Evolutionary conservation across 2,329 filamentous ascomycete species (phyloP), one percentile per base, ranked within the genome.

Genomic region (Xylariaceae sp.): DNA sequence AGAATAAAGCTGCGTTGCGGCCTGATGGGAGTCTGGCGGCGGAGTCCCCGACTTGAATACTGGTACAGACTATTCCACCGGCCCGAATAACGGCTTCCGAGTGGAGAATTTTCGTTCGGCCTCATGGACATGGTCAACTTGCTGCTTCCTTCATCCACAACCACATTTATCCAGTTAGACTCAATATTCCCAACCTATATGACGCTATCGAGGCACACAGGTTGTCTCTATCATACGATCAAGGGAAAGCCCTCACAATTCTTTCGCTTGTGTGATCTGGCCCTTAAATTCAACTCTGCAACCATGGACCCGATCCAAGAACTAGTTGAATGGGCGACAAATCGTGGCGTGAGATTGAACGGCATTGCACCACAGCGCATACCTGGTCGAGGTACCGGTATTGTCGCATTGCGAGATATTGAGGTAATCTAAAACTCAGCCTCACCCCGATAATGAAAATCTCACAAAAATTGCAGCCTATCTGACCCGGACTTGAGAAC

Each of bases 341-440:
- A 64, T 2, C 71, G 78, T 41, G 85, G 84, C 11, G 73, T 94
- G 18, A 62, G 71, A 24, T 74, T 88, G 49, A 71, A 82, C 51
- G 81, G 80, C 18, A 77, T 94, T 33, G 67, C 68, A 2, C 81
- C 87, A 4, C 72, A 78, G 28, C 68, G 68, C 27, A 79, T 94
- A 12, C 75, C 81, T 5, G 83, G 81, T 2, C 73, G 84, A 38
- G 88, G 88, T 18, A 74, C 92, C 37, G 88, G 89, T 32, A 79
- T 95, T 40, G 71, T 89, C 35, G 83, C 87, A 4, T 81, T 76
- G 9, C 71, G 74, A 18, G 65, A 73, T 11, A 71, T 92, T 44
- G 66, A 83, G 65, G 85, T 85, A 64, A 39, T 41, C 54, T 11
- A 6, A 21, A 31, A n/a, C n/a, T 23, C 8, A 15, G 18, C 33